Base-by-base conservation (phyloP, 208 protist genomes). In the Trypanosoma theileri region DNA sequence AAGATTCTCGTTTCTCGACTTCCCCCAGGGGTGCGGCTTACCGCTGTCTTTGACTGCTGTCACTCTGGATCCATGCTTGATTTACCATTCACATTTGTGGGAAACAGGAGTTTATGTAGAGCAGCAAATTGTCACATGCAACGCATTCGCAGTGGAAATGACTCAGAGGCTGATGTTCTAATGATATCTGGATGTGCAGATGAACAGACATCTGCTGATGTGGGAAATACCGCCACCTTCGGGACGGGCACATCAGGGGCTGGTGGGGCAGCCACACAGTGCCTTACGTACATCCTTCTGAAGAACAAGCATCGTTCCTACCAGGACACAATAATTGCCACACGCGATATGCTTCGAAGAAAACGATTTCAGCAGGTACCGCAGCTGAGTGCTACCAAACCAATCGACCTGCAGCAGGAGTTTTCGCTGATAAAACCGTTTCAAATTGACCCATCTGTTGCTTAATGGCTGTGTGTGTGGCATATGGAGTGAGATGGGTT, bases 11-110 rank as follows among this genome's bases (percentile, higher is more conserved):
- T 67, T 40, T 40, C 70, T 21, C n/a, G 51, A 44, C 68, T 96
- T 16, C 81, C 88, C 21, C 26, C 50, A 19, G 87, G 82, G 19
- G 80, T 85, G 24, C 84, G 82, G 13, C 71, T 97, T 1, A 93
- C 87, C 3, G 74, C 73, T 14, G 71, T 97, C 52, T 93, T 95
- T 67, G 91, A 97, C 66, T 94, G 89, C 82, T 97, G 93, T 76
- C 93, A 97, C 87, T 89, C 83, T 3, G 93, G 86, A 56, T 83
- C 82, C 45, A 87, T 91, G 67, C 65, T 94, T 9, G 88, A 94
- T 63, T 84, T 95, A 11, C 86, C 91, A n/a, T 91, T 81, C 75
- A 52, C 35, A 13, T 88, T 91, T 73, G 73, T 81, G 22, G 73
- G 73, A 21, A 24, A 51, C 44, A 80, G 64, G 57, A 63, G 51